Percentiles rank a stretch among this genome's conserved stretches.
These are phyloP conservation scores for Luffa aegyptiaca DNA, from an alignment of 306 rosid species.

Conservation along the genomic window DNA sequence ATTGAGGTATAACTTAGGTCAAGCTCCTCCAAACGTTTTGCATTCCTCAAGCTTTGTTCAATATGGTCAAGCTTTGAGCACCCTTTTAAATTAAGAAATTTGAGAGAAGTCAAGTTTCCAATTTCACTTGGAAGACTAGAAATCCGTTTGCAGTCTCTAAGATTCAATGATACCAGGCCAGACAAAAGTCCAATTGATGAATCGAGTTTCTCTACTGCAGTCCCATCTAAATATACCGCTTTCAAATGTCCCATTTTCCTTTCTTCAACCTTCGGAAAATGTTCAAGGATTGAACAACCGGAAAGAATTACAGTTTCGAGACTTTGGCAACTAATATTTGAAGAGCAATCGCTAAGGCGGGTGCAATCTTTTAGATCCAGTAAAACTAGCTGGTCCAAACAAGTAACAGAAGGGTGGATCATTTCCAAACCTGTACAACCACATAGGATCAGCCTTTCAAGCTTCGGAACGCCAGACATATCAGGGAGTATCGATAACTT, in stretches of 20 bases:
- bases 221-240: neutral
- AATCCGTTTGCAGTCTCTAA: neutral
- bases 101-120: neutral
- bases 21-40: neutral
- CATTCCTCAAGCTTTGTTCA: neutral
- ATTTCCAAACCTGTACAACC: conserved; percentile 6
- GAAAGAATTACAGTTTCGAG: neutral
- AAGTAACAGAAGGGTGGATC: conserved; percentile 1
- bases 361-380: conserved; percentile 10
- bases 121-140: neutral
- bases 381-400: neutral
- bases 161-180: neutral
- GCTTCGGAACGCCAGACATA: conserved; percentile 5
- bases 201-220: neutral
- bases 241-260: neutral
- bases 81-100: neutral
- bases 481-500: neutral
- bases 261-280: neutral
- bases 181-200: neutral
- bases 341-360: neutral
- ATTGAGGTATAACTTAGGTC: neutral
- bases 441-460: conserved; percentile 9
- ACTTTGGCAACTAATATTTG: neutral
- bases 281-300: neutral
- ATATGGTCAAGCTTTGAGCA: neutral